These are phyloP conservation scores for Candida boidinii DNA, from an alignment of 805 yeast genomes.

Conservation along the genomic window DNA sequence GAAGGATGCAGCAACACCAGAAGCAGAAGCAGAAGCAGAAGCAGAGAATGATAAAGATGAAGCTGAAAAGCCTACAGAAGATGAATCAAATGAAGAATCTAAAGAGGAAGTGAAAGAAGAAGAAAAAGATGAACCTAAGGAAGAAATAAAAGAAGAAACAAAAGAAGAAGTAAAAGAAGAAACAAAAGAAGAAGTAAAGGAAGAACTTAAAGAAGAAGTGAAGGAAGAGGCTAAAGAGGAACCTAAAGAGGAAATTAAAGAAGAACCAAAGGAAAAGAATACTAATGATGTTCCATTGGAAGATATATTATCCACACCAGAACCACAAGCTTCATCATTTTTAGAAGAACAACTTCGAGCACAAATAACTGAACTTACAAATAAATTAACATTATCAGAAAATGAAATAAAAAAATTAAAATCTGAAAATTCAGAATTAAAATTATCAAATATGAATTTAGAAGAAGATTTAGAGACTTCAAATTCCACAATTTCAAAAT, in stretches of 20 bases:
- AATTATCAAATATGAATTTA: conserved; percentile 20
- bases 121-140: conserved; percentile 1
- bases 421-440: conserved; percentile 18
- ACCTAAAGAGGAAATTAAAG: neutral
- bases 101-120: neutral
- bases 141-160: conserved; percentile 1
- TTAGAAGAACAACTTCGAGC: conserved; percentile 20
- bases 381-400: conserved; percentile 16
- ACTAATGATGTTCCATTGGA: conserved; percentile 7
- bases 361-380: conserved; percentile 24
- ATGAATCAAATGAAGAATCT: neutral
- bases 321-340: conserved; percentile 12
- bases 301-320: conserved; percentile 9
- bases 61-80: conserved; percentile 1
- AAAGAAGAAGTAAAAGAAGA: neutral
- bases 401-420: conserved; percentile 6
- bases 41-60: neutral
- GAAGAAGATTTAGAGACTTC: conserved; percentile 29
- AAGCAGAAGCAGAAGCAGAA: conserved; percentile 3
- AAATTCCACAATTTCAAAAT: conserved; percentile 23
- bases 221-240: neutral
- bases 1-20: conserved; percentile 2
- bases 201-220: neutral
- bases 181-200: neutral
- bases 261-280: neutral